A percentile compares a stretch with the other conserved stretches of the same genome.
Evolutionary conservation across 1,284 basidiomycete genomes (phyloP).

Genomic region (Microbotryum lychnidis-dioicae): DNA sequence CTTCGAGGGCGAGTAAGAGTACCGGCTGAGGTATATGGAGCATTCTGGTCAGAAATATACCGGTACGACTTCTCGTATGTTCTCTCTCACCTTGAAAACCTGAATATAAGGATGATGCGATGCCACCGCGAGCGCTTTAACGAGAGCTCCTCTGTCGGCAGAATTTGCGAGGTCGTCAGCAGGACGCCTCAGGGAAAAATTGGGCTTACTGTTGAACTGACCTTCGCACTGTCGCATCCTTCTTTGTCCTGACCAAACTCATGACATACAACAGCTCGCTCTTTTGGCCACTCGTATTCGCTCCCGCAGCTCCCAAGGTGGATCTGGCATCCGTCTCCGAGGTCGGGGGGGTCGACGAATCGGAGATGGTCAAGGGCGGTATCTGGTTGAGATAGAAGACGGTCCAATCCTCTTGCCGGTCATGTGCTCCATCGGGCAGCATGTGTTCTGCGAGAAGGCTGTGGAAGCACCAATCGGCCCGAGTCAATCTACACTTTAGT

Average conservation of each 20-base stretch:
- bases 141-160: conserved; percentile 69
- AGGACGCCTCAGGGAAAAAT: neutral
- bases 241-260: conserved; percentile 90
- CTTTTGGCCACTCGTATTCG: neutral
- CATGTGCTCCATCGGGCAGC: conserved; percentile 95
- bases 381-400: conserved; percentile 96
- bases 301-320: too few species aligned
- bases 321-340: neutral
- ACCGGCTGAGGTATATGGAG: conserved; percentile 56
- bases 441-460: conserved; percentile 93
- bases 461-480: neutral
- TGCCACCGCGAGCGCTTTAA: conserved; percentile 93
- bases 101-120: conserved; percentile 93
- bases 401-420: conserved; percentile 92
- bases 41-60: neutral
- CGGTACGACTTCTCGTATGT: too few species aligned
- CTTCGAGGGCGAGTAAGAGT: conserved; percentile 84
- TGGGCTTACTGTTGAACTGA: conserved; percentile 41
- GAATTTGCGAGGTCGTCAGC: too few species aligned
- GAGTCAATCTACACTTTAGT: too few species aligned
- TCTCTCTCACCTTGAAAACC: conserved; percentile 76
- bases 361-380: conserved; percentile 64
- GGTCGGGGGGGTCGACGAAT: conserved; percentile 38
- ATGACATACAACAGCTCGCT: conserved; percentile 75
- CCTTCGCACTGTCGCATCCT: conserved; percentile 78